Evolutionary conservation across 2,329 filamentous ascomycete genomes (phyloP).

Genomic region (Trichophyton equinum): DNA sequence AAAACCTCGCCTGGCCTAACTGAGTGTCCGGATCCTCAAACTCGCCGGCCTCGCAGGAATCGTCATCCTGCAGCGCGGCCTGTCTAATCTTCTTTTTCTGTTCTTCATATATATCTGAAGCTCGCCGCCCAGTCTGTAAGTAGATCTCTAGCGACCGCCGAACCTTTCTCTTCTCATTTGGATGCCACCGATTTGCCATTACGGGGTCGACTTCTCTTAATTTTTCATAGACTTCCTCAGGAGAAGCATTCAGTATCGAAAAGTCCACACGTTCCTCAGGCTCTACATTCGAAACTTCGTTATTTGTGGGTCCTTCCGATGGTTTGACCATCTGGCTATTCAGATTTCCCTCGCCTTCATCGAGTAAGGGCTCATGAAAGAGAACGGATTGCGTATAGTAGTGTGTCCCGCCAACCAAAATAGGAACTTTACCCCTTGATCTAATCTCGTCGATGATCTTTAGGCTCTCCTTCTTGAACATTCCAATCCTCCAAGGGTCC

Average conservation of each 20-base stretch:
- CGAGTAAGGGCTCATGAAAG: constrained; percentile 59
- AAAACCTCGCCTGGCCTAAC: constrained; percentile 35
- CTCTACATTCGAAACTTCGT: constrained; percentile 13
- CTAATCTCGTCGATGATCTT: constrained; percentile 65
- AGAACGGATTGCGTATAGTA: constrained; percentile 88
- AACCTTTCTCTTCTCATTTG: constrained; percentile 83
- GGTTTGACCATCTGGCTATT: constrained; percentile 10
- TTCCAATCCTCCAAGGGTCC: constrained; percentile 69
- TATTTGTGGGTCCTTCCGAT: constrained; percentile 15
- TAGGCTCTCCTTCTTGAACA: constrained; percentile 60
- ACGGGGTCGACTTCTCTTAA: constrained; percentile 70
- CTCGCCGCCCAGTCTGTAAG: constrained; percentile 64
- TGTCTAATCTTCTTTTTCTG: constrained; percentile 40
- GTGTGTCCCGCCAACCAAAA: constrained; percentile 86
- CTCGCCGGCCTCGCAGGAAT: constrained; percentile 13
- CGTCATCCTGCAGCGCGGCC: neutral
- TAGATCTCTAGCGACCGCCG: constrained; percentile 81
- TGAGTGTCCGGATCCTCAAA: constrained; percentile 4
- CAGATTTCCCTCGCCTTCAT: constrained; percentile 17
- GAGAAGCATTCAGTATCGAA: constrained; percentile 59
- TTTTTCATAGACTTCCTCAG: constrained; percentile 58
- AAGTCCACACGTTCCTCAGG: constrained; percentile 38
- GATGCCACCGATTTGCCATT: constrained; percentile 90
- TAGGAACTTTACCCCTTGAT: constrained; percentile 64
- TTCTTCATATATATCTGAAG: constrained; percentile 76